Evolutionary conservation across 139 green algal genomes (phyloP).

Genomic region (Limnomonas spitsbergensis): DNA sequence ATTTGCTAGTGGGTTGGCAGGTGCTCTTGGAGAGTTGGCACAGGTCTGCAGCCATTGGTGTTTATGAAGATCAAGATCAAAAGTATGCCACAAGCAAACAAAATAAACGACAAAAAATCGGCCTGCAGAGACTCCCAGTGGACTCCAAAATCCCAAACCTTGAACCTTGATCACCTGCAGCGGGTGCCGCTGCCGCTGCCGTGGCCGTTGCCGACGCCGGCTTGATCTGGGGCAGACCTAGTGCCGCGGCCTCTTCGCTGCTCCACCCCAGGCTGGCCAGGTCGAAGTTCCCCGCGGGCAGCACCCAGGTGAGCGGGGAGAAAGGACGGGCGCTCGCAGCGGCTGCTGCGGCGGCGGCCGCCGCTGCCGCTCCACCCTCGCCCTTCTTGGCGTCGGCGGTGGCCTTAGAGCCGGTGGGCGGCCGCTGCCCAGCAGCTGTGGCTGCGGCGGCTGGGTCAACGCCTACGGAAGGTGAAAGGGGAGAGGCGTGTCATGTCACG

Average conservation of each 20-base stretch:
- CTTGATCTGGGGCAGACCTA: slow-evolving; percentile 21
- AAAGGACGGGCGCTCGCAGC: background rate
- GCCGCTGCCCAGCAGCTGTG: background rate
- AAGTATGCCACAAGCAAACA: too few species aligned
- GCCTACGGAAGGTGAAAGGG: too few species aligned
- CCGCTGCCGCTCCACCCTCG: background rate
- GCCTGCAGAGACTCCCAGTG: too few species aligned
- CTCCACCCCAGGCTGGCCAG: slow-evolving; percentile 35
- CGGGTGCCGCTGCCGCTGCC: background rate
- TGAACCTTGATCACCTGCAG: too few species aligned
- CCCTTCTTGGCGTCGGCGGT: background rate
- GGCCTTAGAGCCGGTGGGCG: too few species aligned
- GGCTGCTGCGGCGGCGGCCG: background rate
- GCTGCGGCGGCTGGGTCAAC: background rate
- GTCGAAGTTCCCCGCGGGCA: slow-evolving; percentile 40
- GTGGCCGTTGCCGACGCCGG: background rate
- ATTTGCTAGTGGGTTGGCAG: too few species aligned
- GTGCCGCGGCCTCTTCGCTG: slow-evolving; percentile 19
- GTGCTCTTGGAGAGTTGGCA: too few species aligned
- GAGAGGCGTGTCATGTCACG: too few species aligned
- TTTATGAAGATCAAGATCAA: too few species aligned
- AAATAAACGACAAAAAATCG: too few species aligned
- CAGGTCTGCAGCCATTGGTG: too few species aligned
- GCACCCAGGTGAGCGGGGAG: slow-evolving; percentile 20
- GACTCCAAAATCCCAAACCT: too few species aligned